Conservation (phyloP, 192 early-diverging fungal species). For the Coemansia sp. region DNA sequence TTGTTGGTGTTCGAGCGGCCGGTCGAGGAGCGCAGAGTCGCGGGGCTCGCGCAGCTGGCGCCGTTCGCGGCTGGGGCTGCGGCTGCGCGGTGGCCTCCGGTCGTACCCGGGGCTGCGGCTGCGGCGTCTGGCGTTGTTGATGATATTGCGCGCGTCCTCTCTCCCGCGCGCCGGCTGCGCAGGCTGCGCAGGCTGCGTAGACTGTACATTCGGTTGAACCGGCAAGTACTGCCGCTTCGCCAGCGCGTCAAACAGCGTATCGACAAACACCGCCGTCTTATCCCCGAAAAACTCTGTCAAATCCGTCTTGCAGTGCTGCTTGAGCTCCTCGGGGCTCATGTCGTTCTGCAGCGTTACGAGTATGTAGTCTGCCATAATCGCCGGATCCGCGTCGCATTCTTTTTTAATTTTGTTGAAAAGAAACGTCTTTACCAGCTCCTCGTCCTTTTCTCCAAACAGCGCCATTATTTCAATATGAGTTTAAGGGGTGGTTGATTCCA, state of each 20-base stretch:
- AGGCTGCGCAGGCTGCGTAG: too few species aligned
- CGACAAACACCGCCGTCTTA: conserved; percentile 26
- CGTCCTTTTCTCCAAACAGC: conserved; percentile 41
- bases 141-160: not conserved
- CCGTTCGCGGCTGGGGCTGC: conserved; percentile 1
- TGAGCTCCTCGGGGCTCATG: conserved; percentile 27
- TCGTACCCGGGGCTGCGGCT: conserved; percentile 27
- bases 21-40: conserved; percentile 24
- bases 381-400: conserved; percentile 42
- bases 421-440: conserved; percentile 29
- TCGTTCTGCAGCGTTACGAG: conserved; percentile 46
- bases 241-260: conserved; percentile 31
- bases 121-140: conserved; percentile 5
- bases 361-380: conserved; percentile 48
- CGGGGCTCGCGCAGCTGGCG: conserved; percentile 1
- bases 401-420: conserved; percentile 45
- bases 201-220: not conserved
- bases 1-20: conserved; percentile 9
- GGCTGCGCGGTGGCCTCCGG: conserved; percentile 9
- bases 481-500: not conserved
- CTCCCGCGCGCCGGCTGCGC: too few species aligned
- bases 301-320: conserved; percentile 37
- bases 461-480: conserved; percentile 16
- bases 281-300: conserved; percentile 46
- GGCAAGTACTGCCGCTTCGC: conserved; percentile 24